Evolutionary conservation across 192 early-diverging fungal species (phyloP).

Genomic region (Oehlia diaphana): DNA sequence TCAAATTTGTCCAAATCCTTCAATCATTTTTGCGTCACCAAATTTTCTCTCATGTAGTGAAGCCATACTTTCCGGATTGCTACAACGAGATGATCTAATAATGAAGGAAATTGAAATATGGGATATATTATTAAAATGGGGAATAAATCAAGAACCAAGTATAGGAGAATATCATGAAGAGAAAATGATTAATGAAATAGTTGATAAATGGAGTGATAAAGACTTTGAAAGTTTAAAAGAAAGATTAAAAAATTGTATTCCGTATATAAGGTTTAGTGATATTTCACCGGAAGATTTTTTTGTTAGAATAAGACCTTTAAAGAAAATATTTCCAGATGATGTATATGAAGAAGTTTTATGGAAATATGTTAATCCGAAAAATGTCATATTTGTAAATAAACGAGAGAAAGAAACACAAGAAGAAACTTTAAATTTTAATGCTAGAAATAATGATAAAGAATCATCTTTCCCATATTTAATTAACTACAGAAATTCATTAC

Average conservation of each 20-base stretch:
- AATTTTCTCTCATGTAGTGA: slow-evolving; percentile 2
- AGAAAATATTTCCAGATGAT: background rate
- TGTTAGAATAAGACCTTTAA: background rate
- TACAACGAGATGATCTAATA: slow-evolving; percentile 17
- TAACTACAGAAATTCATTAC: background rate
- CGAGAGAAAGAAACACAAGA: background rate
- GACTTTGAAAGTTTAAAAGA: slow-evolving; percentile 1
- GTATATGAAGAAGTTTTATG: slow-evolving; percentile 14
- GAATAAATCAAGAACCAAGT: background rate
- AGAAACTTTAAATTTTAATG: background rate
- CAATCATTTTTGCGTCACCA: background rate
- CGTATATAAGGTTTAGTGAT: slow-evolving; percentile 8
- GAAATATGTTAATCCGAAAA: background rate
- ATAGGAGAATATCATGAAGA: background rate
- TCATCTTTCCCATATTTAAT: background rate
- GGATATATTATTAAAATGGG: slow-evolving; percentile 16
- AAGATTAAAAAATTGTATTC: slow-evolving; percentile 14
- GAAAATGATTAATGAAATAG: background rate
- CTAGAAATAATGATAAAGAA: background rate
- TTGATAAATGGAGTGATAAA: background rate
- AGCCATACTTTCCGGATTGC: background rate
- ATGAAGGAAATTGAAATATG: slow-evolving; percentile 13
- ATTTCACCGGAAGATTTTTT: slow-evolving; percentile 10
- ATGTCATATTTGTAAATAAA: background rate
- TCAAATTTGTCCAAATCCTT: slow-evolving; percentile 1